phyloP scores from a whole-genome alignment of 805 yeast genomes.

The Saturnispora saitoi region DNA sequence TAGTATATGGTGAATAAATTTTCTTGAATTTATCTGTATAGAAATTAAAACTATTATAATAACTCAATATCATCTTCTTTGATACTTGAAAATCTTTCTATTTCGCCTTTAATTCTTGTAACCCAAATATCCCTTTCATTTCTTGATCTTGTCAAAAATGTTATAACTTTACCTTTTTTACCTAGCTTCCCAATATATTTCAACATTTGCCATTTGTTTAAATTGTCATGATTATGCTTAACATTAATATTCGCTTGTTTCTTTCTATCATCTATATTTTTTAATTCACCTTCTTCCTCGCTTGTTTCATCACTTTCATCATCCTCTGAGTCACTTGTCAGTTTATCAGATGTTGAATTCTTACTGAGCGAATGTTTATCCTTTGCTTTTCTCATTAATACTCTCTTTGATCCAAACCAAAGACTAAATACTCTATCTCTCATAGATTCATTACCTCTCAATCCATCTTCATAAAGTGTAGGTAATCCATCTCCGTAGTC shows the following conservation, averaged over 20 bases:
- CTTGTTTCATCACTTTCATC: neutral
- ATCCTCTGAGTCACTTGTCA: neutral
- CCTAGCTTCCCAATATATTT: constrained; percentile 49
- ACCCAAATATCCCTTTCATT: constrained; percentile 86
- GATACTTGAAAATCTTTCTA: constrained; percentile 29
- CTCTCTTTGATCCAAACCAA: constrained; percentile 68
- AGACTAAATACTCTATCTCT: constrained; percentile 67
- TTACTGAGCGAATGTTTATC: neutral
- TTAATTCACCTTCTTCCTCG: neutral
- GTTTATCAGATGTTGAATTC: neutral
- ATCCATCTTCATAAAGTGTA: constrained; percentile 70
- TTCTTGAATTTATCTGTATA: too few species aligned
- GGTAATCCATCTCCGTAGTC: constrained; percentile 56
- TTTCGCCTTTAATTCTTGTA: constrained; percentile 33
- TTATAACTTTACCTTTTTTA: constrained; percentile 56
- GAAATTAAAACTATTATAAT: neutral
- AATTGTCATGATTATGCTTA: neutral
- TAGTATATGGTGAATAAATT: too few species aligned
- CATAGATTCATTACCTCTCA: constrained; percentile 76
- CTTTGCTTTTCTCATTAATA: constrained; percentile 26
- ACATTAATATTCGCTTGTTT: neutral
- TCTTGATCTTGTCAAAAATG: constrained; percentile 73
- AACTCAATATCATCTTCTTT: constrained; percentile 11
- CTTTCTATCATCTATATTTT: neutral
- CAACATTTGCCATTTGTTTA: constrained; percentile 26